A percentile compares a stretch with the other conserved stretches of the same genome.
Evolutionary conservation across 208 protist species (phyloP).

Genomic region (Porcisia deanei): DNA sequence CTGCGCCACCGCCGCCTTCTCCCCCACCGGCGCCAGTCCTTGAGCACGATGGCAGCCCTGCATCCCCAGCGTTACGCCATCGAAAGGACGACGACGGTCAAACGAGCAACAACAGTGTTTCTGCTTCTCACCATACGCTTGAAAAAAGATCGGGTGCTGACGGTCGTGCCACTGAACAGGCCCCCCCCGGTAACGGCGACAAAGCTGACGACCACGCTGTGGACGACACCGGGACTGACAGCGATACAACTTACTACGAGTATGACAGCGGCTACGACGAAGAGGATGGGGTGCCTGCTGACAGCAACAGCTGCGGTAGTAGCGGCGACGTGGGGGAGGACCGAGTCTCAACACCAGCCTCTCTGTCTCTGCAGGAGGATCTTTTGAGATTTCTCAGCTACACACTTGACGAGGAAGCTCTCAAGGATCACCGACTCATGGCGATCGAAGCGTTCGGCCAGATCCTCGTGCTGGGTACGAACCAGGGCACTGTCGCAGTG

Average conservation of each 20-base stretch:
- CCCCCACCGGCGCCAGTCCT: neutral
- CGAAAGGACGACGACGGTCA: neutral
- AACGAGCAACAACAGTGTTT: neutral
- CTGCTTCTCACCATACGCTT: conserved; percentile 15
- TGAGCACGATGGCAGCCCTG: neutral
- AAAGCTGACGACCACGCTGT: neutral
- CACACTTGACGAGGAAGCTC: conserved; percentile 23
- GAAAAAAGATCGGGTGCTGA: conserved; percentile 10
- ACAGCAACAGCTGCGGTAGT: conserved; percentile 18
- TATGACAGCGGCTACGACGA: conserved; percentile 35
- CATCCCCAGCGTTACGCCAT: neutral
- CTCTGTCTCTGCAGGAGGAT: conserved; percentile 37
- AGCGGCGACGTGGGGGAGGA: conserved; percentile 1
- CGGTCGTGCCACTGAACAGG: neutral
- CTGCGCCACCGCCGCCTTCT: neutral
- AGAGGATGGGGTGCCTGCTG: conserved; percentile 23
- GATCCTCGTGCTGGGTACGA: conserved; percentile 67
- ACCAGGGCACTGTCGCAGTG: conserved; percentile 62
- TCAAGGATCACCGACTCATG: conserved; percentile 68
- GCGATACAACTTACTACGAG: conserved; percentile 25
- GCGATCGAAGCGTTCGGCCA: conserved; percentile 38
- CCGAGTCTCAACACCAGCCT: conserved; percentile 1
- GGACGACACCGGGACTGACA: neutral
- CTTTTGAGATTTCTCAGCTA: conserved; percentile 56
- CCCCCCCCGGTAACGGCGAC: neutral